Conservation (phyloP, 768 basidiomycete species). For the Phylloporus sp. region DNA sequence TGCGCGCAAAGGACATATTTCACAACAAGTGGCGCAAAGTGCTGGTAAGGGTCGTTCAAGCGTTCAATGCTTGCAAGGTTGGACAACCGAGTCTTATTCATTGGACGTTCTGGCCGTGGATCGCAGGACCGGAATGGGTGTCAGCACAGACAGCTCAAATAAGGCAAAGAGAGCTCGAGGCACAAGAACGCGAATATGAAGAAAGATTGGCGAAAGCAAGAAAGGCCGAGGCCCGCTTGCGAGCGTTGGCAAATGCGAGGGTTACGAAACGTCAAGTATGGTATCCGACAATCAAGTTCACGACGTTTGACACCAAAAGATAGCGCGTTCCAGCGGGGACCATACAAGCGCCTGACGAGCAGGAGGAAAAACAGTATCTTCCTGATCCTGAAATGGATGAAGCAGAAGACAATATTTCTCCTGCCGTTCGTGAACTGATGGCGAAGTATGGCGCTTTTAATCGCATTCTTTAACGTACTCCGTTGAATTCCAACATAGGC, state of each 20-base stretch:
- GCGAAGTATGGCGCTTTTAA: constrained; percentile 48
- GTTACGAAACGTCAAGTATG: constrained; percentile 59
- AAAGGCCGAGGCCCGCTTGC: constrained; percentile 55
- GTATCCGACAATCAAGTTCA: not conserved
- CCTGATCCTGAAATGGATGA: constrained; percentile 47
- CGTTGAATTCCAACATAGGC: constrained; percentile 11
- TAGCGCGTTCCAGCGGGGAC: constrained; percentile 22
- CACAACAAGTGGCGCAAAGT: constrained; percentile 24
- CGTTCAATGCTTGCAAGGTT: not conserved
- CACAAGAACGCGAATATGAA: constrained; percentile 59
- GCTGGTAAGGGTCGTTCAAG: constrained; percentile 16
- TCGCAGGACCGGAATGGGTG: constrained; percentile 69
- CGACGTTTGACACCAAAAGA: constrained; percentile 3
- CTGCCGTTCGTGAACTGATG: constrained; percentile 76
- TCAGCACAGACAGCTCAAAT: constrained; percentile 64
- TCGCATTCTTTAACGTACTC: not conserved
- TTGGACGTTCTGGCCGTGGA: not conserved
- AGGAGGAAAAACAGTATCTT: constrained; percentile 66
- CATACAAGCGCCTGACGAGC: constrained; percentile 25
- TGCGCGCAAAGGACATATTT: constrained; percentile 60
- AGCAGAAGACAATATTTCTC: constrained; percentile 58
- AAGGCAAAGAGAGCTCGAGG: constrained; percentile 60
- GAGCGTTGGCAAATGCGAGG: constrained; percentile 48
- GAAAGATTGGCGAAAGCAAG: constrained; percentile 54
- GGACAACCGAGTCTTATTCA: constrained; percentile 23